These are phyloP conservation scores for Crithidia fasciculata DNA, from an alignment of 208 protist genomes.

Conservation along the genomic window DNA sequence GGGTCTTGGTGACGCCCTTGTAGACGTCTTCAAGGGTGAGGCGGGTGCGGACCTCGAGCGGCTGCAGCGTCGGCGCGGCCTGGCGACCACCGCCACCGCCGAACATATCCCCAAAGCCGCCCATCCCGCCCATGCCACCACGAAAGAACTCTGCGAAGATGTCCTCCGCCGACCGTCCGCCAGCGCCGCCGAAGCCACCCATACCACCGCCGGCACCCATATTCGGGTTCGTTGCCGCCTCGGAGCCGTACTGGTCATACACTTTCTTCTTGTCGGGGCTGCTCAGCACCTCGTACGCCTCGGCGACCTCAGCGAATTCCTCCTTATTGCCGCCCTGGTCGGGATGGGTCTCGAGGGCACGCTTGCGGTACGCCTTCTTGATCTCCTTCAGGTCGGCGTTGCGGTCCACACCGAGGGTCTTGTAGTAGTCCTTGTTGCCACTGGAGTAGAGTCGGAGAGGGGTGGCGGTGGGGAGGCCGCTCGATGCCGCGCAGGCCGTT, in stretches of 20 bases:
- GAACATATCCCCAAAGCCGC: constrained; percentile 85
- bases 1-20: constrained; percentile 75
- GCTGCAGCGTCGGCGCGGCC: constrained; percentile 65
- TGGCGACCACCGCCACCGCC: constrained; percentile 41
- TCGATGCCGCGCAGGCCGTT: constrained; percentile 9
- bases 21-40: constrained; percentile 89
- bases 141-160: constrained; percentile 94
- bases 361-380: constrained; percentile 93
- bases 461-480: constrained; percentile 7
- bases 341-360: constrained; percentile 89
- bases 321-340: constrained; percentile 94
- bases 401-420: constrained; percentile 78
- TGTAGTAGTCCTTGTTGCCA: constrained; percentile 89
- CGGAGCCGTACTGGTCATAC: constrained; percentile 97
- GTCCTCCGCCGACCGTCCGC: constrained; percentile 83
- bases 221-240: constrained; percentile 79
- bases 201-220: constrained; percentile 57
- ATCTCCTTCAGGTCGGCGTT: constrained; percentile 73
- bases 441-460: constrained; percentile 48
- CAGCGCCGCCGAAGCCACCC: constrained; percentile 51
- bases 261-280: constrained; percentile 95
- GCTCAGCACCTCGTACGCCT: constrained; percentile 98
- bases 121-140: constrained; percentile 72
- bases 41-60: constrained; percentile 79
- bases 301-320: constrained; percentile 89